Conservation (phyloP, 2,329 filamentous ascomycete genomes). For the Claviceps cyperi region DNA sequence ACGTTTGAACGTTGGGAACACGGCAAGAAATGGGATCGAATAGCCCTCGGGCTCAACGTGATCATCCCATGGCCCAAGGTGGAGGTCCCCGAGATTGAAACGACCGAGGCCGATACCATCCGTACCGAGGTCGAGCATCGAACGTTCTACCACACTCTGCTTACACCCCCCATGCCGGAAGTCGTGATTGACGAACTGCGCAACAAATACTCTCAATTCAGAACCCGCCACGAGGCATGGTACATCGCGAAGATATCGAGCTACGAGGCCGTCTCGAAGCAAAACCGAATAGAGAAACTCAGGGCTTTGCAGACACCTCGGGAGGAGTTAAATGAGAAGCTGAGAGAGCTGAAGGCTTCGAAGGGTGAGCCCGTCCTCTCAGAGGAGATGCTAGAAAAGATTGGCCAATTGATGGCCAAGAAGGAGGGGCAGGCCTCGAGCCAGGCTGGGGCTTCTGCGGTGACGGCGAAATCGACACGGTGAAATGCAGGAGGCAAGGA, state of each 20-base stretch:
- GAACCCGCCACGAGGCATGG: conserved; percentile 63
- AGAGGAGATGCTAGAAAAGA: conserved; percentile 45
- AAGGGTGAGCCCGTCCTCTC: conserved; percentile 41
- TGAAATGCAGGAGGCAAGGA: neutral
- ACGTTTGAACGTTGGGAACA: conserved; percentile 25
- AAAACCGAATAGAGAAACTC: conserved; percentile 17
- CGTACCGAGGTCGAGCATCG: conserved; percentile 60
- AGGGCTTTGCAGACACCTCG: conserved; percentile 38
- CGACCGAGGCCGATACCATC: conserved; percentile 54
- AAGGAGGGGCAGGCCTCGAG: conserved; percentile 31
- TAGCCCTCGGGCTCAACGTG: conserved; percentile 58
- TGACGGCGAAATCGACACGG: conserved; percentile 5
- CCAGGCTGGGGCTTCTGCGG: conserved; percentile 22
- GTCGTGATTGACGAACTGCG: conserved; percentile 74
- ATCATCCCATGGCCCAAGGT: conserved; percentile 63
- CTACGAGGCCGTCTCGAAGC: conserved; percentile 33
- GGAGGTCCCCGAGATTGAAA: conserved; percentile 32
- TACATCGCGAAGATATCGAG: conserved; percentile 52
- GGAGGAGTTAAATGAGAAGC: conserved; percentile 43
- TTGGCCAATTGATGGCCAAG: conserved; percentile 45
- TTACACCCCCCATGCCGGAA: conserved; percentile 63
- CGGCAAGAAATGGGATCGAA: conserved; percentile 32
- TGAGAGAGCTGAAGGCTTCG: conserved; percentile 34
- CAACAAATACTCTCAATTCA: conserved; percentile 68
- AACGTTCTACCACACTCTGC: conserved; percentile 66